Base-by-base conservation (phyloP, 2,329 filamentous ascomycete species). In the Rhynchosporium graminicola region DNA sequence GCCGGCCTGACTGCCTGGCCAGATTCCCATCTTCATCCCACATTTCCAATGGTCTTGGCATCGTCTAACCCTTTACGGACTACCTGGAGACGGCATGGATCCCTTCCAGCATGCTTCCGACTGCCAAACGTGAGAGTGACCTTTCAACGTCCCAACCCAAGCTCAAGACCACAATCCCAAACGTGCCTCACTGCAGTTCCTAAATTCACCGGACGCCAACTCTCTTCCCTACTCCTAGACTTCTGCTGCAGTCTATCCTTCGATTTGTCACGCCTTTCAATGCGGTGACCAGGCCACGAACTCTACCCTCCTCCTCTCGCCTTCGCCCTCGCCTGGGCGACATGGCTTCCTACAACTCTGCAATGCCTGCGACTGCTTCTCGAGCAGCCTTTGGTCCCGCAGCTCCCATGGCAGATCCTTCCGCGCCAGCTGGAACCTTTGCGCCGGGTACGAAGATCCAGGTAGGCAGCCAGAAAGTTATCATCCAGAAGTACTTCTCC, bases 401-500 rank as follows among this genome's bases (percentile, higher is more conserved):
- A 57, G 72, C 77, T 57, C 74, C 77, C 40, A 75, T 78, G 65
- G 70, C 74, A 52, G 75, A 78, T 65, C 70, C 75, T 60, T 69
- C 78, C 48, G 81, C 82, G 59, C 87, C 90, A n/a, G 85, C 87
- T 60, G 95, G 95, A 69, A 98, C 94, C 64, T 98, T 99, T 76
- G 80, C 89, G 58, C 88, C 95, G 6, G 94, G 94, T 48, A 99
- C 95, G 67, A 97, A 98, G 82, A 96, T 99, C 72, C 93, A 97
- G 75, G 92, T 97, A 61, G 95, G 95, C 74, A 86, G 84, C 75
- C 95, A 99, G 76, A 88, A 92, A 68, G 93, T 98, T 64, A 85
- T 96, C 57, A 96, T 99, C 70, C 92, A 97, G 74, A 95, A 94
- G 76, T 99, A 99, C 78, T 88, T 99, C 55, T 98, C 95, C 66